A percentile compares a stretch with the other conserved stretches of the same genome.
These are phyloP conservation scores for Pinus taeda DNA, from an alignment of 75 land plant species.

Conservation along the genomic window DNA sequence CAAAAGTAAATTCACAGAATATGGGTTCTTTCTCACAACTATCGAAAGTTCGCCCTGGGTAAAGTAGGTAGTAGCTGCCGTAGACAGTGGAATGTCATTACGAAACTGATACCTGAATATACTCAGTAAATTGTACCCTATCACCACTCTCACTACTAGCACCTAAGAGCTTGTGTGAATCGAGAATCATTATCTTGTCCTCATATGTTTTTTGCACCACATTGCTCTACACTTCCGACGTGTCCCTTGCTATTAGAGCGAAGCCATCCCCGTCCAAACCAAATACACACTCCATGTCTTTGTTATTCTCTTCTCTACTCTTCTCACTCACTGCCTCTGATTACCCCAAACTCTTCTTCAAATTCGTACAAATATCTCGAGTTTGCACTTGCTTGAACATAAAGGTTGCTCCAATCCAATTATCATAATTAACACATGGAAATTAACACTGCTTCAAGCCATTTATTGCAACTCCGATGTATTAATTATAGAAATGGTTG, in stretches of 20 bases:
- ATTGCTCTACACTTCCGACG: slow-evolving; percentile 38
- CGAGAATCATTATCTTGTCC: slow-evolving; percentile 88
- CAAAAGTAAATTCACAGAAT: no score
- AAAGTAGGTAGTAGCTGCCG: slow-evolving; percentile 86
- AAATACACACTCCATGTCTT: slow-evolving; percentile 39
- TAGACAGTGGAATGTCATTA: slow-evolving; percentile 83
- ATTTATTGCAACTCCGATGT: no score
- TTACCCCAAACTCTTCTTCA: no score
- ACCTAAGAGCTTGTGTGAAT: slow-evolving; percentile 90
- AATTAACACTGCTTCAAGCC: no score
- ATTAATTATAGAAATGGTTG: no score
- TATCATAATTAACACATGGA: no score
- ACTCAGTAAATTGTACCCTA: slow-evolving; percentile 89
- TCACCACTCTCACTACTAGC: slow-evolving; percentile 83
- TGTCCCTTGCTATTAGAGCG: slow-evolving; percentile 26
- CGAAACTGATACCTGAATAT: slow-evolving; percentile 83
- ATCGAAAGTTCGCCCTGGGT: slow-evolving; percentile 83
- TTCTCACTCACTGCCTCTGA: no score
- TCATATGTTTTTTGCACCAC: slow-evolving; percentile 28
- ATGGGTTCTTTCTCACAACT: slow-evolving; percentile 87
- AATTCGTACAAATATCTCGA: no score
- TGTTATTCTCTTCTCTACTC: not conserved
- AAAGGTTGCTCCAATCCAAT: no score
- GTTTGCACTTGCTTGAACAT: no score
- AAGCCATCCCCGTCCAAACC: slow-evolving; percentile 37